Evolutionary conservation across 345 rosid genomes (phyloP).

Genomic region (Isatis tinctoria): DNA sequence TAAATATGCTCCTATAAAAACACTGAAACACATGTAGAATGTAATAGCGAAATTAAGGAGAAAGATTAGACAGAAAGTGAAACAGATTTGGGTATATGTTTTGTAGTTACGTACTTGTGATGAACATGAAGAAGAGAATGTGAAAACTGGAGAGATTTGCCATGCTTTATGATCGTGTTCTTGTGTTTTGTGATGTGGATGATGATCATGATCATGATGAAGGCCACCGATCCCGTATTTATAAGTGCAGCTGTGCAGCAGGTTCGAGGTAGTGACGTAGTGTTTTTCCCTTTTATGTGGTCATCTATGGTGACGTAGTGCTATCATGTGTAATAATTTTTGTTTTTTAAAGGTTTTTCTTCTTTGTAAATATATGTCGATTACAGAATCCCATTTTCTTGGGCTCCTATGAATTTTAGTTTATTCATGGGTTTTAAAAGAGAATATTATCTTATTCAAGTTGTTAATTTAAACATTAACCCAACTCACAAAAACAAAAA

Average conservation of each 20-base stretch:
- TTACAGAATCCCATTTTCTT: no score
- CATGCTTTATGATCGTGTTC: neutral
- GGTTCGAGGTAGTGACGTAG: neutral
- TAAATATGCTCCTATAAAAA: neutral
- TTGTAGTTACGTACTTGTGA: conserved; percentile 24
- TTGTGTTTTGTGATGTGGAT: neutral
- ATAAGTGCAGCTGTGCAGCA: no score
- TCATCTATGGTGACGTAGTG: neutral
- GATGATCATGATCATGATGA: neutral
- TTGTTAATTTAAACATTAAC: no score
- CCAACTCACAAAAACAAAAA: no score
- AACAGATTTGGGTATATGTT: neutral
- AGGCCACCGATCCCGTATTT: neutral
- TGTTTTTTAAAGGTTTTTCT: no score
- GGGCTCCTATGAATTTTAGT: no score
- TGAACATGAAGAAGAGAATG: conserved; percentile 11
- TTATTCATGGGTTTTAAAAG: no score
- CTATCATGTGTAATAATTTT: neutral
- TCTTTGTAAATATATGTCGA: no score
- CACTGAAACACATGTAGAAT: neutral
- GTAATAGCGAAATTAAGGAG: neutral
- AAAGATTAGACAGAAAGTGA: neutral
- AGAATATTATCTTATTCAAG: no score
- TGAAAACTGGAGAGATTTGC: conserved; percentile 11
- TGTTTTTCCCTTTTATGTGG: neutral